phyloP scores from a whole-genome alignment of 2,329 filamentous ascomycete genomes.

The Monosporascus sp. region DNA sequence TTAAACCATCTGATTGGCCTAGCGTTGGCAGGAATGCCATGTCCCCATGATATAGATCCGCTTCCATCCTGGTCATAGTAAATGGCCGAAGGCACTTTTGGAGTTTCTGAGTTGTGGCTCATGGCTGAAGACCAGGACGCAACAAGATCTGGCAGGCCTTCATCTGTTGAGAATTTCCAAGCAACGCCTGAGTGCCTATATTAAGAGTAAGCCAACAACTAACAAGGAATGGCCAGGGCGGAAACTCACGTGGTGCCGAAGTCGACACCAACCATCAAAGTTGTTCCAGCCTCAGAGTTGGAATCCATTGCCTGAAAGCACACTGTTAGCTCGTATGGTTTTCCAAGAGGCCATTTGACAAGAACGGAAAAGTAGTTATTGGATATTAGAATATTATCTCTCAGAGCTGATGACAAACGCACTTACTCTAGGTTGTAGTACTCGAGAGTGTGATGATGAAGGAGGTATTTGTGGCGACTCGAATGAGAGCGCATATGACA shows the following conservation, averaged over 20 bases:
- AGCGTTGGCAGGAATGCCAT: conserved; percentile 11
- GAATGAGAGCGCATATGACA: too few species aligned
- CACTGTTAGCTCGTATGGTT: too few species aligned
- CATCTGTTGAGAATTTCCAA: conserved; percentile 13
- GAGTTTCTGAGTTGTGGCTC: conserved; percentile 1
- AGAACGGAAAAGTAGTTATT: too few species aligned
- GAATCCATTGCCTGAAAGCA: too few species aligned
- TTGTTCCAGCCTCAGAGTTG: too few species aligned
- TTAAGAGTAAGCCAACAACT: not conserved
- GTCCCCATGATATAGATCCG: conserved; percentile 14
- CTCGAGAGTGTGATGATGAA: too few species aligned
- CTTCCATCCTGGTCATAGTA: conserved; percentile 9
- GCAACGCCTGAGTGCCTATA: conserved; percentile 23
- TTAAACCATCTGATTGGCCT: conserved; percentile 7
- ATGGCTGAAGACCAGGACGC: too few species aligned
- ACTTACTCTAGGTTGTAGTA: too few species aligned
- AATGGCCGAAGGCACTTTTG: conserved; percentile 19
- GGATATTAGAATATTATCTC: too few species aligned
- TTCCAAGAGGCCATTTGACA: too few species aligned
- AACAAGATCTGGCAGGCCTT: conserved; percentile 1
- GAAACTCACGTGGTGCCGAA: conserved; percentile 25
- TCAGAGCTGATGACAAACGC: too few species aligned
- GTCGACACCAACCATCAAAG: conserved; percentile 22
- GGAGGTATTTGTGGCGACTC: too few species aligned
- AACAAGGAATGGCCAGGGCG: not conserved